These are phyloP conservation scores for Phlebiopsis flavidoalba DNA, from an alignment of 768 basidiomycete genomes.

Conservation along the genomic window DNA sequence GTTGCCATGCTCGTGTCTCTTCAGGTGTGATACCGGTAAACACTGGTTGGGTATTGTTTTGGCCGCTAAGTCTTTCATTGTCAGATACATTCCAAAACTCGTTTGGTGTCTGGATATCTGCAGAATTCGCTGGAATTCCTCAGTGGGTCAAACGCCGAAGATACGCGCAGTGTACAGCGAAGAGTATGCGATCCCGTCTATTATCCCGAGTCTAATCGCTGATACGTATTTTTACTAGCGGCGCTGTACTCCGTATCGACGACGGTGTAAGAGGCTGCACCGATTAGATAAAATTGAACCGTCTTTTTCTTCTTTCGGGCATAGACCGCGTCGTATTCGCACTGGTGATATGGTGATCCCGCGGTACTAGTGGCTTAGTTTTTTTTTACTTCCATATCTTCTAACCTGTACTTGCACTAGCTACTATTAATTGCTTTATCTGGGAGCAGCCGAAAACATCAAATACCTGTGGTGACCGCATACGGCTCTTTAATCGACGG, in stretches of 20 bases:
- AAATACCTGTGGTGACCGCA: too few relatives aligned
- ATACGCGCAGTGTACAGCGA: conserved; percentile 86
- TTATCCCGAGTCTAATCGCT: neutral
- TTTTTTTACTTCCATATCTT: neutral
- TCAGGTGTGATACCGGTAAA: conserved; percentile 43
- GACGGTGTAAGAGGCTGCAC: conserved; percentile 10
- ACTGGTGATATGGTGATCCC: too few relatives aligned
- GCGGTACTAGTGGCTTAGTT: neutral
- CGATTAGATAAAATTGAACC: neutral
- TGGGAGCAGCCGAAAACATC: neutral
- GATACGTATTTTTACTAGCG: neutral
- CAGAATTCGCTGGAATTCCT: conserved; percentile 76
- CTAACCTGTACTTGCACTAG: neutral
- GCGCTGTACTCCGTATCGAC: conserved; percentile 4
- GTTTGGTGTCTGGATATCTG: conserved; percentile 88
- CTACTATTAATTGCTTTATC: neutral
- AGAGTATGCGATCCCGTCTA: conserved; percentile 16
- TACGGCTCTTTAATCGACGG: too few relatives aligned
- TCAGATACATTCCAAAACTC: conserved; percentile 66
- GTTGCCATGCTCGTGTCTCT: conserved; percentile 47
- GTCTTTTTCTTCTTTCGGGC: neutral
- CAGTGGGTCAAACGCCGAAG: conserved; percentile 70
- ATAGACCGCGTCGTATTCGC: neutral
- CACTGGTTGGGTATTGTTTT: neutral
- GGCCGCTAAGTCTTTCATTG: too few relatives aligned